Base-by-base conservation (phyloP, 2,329 filamentous ascomycete genomes). In the Pseudomassariella vexata region DNA sequence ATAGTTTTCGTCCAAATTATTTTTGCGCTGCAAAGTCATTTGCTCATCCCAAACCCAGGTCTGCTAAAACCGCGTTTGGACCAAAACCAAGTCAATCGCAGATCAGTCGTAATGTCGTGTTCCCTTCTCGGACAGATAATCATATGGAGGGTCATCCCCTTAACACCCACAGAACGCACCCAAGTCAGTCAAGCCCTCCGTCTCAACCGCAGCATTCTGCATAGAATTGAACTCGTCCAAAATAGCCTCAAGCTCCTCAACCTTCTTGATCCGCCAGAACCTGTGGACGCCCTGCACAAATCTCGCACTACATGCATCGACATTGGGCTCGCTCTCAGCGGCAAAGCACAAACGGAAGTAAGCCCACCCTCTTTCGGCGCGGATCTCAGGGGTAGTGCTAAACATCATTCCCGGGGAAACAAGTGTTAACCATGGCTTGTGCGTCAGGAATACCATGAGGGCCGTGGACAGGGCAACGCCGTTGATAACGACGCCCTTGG, bases 291-390 rank as follows among this genome's bases (percentile, higher is more conserved):
- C 87, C 20, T 77, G 68, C 1, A 74, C 77, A 48, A 94, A 79
- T 17, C 81, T 61, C 50, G 73, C 60, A 6, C 75, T 78, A 40
- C 79, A 76, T 5, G 59, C 57, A 16, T 69, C 71, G 5, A 95
- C 64, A 24, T 82, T 74, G 23, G 82, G 78, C 34, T 82, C 81
- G n/a, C 74, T 67, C 57, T 88, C 82, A 2, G 88, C 86, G 1
- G 86, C 87, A 60, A 95, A 95, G 59, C 86, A 94, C 21, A 95
- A 52, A 10, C 89, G 67, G 55, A 79, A 79, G 53, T 81, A 90
- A 44, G 73, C 72, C 77, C 82, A 89, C 3, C 77, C 82, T 24
- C 73, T 64, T 35, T 66, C 59, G 5, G 65, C 60, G 11, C 56
- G 51, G 22, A 89, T 73, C 42, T 78, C 63, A 0, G 71, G 60